Evolutionary conservation across 352 stramenopile genomes (phyloP).

Genomic region (Phytophthora multivora): DNA sequence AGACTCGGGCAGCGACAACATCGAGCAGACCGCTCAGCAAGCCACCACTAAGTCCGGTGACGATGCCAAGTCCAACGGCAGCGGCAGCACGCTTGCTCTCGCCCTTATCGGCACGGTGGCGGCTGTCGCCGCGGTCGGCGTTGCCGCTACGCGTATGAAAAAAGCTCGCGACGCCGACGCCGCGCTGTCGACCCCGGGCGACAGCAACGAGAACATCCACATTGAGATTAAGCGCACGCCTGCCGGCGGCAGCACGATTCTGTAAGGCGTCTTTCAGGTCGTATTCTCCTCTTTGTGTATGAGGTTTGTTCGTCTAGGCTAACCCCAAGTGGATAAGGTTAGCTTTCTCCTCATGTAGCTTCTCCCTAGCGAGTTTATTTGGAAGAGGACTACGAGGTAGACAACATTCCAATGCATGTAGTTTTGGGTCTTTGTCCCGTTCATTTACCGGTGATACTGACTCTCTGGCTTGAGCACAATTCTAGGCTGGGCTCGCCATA

Average conservation of each 20-base stretch:
- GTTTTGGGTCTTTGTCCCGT: slow-evolving; percentile 10
- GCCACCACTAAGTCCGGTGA: slow-evolving; percentile 37
- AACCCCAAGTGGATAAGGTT: slow-evolving; percentile 30
- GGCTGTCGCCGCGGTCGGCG: slow-evolving; percentile 42
- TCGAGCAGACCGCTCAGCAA: slow-evolving; percentile 30
- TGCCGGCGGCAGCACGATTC: slow-evolving; percentile 46
- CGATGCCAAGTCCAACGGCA: neutral
- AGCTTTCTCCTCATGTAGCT: slow-evolving; percentile 12
- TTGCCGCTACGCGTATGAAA: slow-evolving; percentile 30
- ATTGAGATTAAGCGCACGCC: slow-evolving; percentile 49
- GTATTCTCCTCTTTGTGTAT: slow-evolving; percentile 25
- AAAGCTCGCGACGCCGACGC: slow-evolving; percentile 29
- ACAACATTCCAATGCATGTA: slow-evolving; percentile 33
- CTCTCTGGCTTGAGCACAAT: slow-evolving; percentile 11
- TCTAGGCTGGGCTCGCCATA: neutral
- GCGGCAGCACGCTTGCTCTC: neutral
- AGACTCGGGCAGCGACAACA: slow-evolving; percentile 18
- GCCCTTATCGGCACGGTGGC: slow-evolving; percentile 20
- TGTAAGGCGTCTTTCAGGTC: slow-evolving; percentile 29
- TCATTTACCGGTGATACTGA: slow-evolving; percentile 4
- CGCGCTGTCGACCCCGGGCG: slow-evolving; percentile 27
- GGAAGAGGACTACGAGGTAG: slow-evolving; percentile 19
- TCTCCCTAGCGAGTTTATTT: slow-evolving; percentile 16
- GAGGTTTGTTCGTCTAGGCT: slow-evolving; percentile 32
- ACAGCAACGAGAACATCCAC: slow-evolving; percentile 36